Evolutionary conservation across 2,329 filamentous ascomycete genomes (phyloP).

Genomic region (Sodiomyces alkalinus): DNA sequence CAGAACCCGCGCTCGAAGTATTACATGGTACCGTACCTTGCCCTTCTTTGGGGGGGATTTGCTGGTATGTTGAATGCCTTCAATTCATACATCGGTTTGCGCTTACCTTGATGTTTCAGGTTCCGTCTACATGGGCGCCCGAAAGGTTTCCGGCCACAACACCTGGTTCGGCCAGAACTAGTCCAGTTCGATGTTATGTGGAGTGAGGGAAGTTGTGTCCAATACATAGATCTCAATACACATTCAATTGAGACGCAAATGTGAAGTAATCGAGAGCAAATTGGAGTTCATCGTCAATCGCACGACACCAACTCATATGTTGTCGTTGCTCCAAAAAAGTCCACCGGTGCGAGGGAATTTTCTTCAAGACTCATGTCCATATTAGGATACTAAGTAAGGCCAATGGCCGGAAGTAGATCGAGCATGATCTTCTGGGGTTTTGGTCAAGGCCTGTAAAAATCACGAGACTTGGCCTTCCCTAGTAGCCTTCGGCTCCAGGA

Average conservation of each 20-base stretch:
- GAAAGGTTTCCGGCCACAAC: conserved; percentile 64
- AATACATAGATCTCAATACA: not conserved
- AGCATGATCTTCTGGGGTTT: too few species aligned
- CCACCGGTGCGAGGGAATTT: too few species aligned
- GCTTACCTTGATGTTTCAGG: conserved; percentile 19
- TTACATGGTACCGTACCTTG: conserved; percentile 54
- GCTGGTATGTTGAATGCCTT: conserved; percentile 33
- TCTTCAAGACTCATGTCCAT: too few species aligned
- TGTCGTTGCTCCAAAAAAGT: too few species aligned
- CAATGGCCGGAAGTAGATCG: too few species aligned
- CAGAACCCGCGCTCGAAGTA: conserved; percentile 50
- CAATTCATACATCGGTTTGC: not conserved
- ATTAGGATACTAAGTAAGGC: too few species aligned
- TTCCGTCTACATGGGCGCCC: conserved; percentile 56
- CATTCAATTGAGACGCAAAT: conserved; percentile 3
- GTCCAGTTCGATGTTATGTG: conserved; percentile 3
- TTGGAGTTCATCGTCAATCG: too few species aligned
- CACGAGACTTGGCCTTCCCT: too few species aligned
- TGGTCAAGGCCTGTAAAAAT: too few species aligned
- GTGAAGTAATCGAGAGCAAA: too few species aligned
- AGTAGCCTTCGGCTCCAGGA: conserved; percentile 50
- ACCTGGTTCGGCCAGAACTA: conserved; percentile 53
- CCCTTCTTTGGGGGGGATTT: conserved; percentile 45
- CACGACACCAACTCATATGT: too few species aligned
- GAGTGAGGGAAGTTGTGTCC: not conserved